Conservation (phyloP, 2,329 filamentous ascomycete genomes). For the Tolypocladium inflatum region DNA sequence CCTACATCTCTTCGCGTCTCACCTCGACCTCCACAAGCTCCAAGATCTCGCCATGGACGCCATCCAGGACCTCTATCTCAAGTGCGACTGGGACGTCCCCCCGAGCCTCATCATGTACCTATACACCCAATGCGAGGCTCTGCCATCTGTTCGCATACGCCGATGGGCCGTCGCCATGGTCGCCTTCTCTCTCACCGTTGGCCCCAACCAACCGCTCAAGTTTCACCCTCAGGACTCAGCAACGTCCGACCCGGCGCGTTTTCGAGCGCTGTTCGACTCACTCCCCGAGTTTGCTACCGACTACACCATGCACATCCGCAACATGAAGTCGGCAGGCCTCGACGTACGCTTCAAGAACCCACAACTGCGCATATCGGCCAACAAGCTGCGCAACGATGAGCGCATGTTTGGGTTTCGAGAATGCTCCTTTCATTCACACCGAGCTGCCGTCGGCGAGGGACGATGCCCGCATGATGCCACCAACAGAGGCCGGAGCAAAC, state of each 20-base stretch:
- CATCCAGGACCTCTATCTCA: constrained; percentile 49
- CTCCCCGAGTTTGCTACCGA: constrained; percentile 39
- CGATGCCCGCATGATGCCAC: constrained; percentile 37
- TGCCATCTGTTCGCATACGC: constrained; percentile 40
- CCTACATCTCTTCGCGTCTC: constrained; percentile 47
- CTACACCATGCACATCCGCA: constrained; percentile 40
- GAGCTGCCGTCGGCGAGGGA: constrained; percentile 42
- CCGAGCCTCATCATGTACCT: constrained; percentile 40
- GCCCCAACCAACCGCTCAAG: constrained; percentile 16
- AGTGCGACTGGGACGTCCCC: constrained; percentile 48
- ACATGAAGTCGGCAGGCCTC: constrained; percentile 40
- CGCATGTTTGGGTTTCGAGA: constrained; percentile 51
- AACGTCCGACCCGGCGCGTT: constrained; percentile 21
- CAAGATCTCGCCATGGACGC: constrained; percentile 50
- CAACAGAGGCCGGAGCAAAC: constrained; percentile 5
- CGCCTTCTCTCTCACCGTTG: constrained; percentile 40
- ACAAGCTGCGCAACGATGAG: constrained; percentile 45
- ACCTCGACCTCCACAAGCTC: constrained; percentile 36
- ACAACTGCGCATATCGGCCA: constrained; percentile 47
- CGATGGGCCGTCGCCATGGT: constrained; percentile 53
- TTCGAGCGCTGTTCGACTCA: constrained; percentile 31
- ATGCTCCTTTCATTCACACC: constrained; percentile 52
- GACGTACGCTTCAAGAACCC: constrained; percentile 50
- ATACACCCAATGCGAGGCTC: constrained; percentile 42
- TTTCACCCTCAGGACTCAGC: constrained; percentile 17